Evolutionary conservation across 768 basidiomycete species (phyloP).

Genomic region (Mycena vitilis): DNA sequence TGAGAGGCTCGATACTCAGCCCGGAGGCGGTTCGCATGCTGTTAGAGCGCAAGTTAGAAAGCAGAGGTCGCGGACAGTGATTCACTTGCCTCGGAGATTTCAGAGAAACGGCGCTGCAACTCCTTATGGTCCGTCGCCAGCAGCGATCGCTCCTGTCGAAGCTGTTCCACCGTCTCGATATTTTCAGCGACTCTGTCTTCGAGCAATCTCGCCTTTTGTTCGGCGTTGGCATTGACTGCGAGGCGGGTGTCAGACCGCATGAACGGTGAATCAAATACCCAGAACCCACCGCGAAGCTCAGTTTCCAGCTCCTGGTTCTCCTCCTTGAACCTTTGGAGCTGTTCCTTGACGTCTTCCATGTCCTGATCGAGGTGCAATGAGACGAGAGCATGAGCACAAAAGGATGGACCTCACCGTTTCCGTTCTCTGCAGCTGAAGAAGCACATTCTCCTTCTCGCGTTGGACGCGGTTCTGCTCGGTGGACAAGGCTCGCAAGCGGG

Average conservation of each 20-base stretch:
- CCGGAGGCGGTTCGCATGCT: constrained; percentile 73
- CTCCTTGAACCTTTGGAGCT: constrained; percentile 76
- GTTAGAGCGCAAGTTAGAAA: constrained; percentile 12
- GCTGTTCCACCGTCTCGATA: constrained; percentile 73
- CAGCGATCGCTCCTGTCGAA: constrained; percentile 81
- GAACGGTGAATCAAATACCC: neutral
- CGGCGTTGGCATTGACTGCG: constrained; percentile 71
- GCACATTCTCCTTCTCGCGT: constrained; percentile 73
- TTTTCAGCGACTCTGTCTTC: constrained; percentile 79
- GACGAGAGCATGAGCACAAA: constrained; percentile 6
- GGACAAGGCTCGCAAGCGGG: constrained; percentile 69
- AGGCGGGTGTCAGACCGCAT: constrained; percentile 18
- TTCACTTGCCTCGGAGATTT: constrained; percentile 71
- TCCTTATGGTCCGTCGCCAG: constrained; percentile 78
- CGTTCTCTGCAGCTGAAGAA: constrained; percentile 73
- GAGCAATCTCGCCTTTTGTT: constrained; percentile 79
- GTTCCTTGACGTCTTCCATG: constrained; percentile 80
- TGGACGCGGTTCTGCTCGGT: constrained; percentile 72
- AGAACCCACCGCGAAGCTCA: constrained; percentile 72
- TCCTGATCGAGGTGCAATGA: constrained; percentile 65
- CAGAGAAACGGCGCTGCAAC: constrained; percentile 74
- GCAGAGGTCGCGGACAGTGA: neutral
- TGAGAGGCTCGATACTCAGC: constrained; percentile 71
- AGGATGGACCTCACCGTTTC: constrained; percentile 63
- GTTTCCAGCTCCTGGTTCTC: constrained; percentile 80